Evolutionary conservation across 129 eudicot genomes (phyloP).

Genomic region (Helichrysum umbraculigerum): DNA sequence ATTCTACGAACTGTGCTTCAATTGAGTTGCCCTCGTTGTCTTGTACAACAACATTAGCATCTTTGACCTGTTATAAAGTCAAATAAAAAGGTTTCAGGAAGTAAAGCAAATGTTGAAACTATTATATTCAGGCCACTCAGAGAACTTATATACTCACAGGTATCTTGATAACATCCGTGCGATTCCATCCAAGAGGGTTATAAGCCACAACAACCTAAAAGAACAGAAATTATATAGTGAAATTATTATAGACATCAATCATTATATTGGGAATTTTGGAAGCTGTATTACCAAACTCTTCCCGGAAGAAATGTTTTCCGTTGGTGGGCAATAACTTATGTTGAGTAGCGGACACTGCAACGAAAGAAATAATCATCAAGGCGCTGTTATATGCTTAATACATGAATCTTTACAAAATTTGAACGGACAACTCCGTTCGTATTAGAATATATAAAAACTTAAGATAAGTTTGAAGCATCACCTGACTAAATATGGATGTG

Average conservation of each 20-base stretch:
- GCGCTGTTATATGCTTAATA: background rate
- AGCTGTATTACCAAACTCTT: conserved; percentile 73
- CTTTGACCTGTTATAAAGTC: conserved; percentile 55
- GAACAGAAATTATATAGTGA: background rate
- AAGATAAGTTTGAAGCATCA: conserved; percentile 20
- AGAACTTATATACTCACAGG: conserved; percentile 55
- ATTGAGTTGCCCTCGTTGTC: conserved; percentile 63
- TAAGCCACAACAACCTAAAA: conserved; percentile 83
- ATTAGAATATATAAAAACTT: background rate
- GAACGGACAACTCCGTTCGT: background rate
- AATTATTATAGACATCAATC: background rate
- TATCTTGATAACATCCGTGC: conserved; percentile 64
- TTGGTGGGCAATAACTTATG: conserved; percentile 88
- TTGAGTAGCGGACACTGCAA: conserved; percentile 84
- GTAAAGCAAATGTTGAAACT: conserved; percentile 9
- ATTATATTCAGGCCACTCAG: background rate
- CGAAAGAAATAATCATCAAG: background rate
- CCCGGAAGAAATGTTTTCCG: conserved; percentile 68
- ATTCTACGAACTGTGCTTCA: conserved; percentile 61
- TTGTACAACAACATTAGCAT: conserved; percentile 56
- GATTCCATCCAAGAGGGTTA: conserved; percentile 96
- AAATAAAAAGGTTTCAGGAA: conserved; percentile 4
- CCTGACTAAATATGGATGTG: conserved; percentile 56
- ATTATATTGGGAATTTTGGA: conserved; percentile 14
- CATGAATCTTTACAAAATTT: background rate